Evolutionary conservation across 805 yeast species (phyloP).

Genomic region (Sugiyamaella marilandica): DNA sequence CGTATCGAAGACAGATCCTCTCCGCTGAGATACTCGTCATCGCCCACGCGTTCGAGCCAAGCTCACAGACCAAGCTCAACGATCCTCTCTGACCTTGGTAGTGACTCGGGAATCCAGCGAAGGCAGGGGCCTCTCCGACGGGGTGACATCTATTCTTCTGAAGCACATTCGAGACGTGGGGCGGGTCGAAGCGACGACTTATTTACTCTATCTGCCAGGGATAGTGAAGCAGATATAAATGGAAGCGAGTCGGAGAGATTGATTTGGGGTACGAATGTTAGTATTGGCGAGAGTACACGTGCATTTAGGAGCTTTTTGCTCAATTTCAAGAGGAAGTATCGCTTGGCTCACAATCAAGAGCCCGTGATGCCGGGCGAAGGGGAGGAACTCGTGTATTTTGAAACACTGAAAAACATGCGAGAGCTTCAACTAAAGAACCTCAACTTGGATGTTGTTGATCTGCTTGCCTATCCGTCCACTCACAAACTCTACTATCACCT

Average conservation of each 20-base stretch:
- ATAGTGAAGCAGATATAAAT: conserved; percentile 27
- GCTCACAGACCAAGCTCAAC: conserved; percentile 5
- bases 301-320: conserved; percentile 77
- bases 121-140: conserved; percentile 47
- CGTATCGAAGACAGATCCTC: conserved; percentile 36
- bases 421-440: conserved; percentile 74
- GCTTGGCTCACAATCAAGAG: conserved; percentile 35
- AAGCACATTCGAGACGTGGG: conserved; percentile 48
- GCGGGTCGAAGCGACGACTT: conserved; percentile 48
- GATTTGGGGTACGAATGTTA: conserved; percentile 98
- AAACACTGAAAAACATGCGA: conserved; percentile 67
- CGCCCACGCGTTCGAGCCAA: conserved; percentile 28
- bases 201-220: conserved; percentile 7
- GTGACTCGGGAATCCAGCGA: conserved; percentile 17
- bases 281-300: conserved; percentile 80
- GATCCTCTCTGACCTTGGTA: conserved; percentile 24
- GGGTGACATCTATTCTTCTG: conserved; percentile 74
- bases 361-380: conserved; percentile 49
- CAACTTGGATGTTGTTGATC: conserved; percentile 77
- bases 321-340: conserved; percentile 73
- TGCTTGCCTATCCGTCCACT: conserved; percentile 70
- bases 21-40: conserved; percentile 41
- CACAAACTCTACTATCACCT: conserved; percentile 78
- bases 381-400: conserved; percentile 68
- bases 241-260: conserved; percentile 77